A percentile compares a stretch with the other conserved stretches of the same genome.
These are phyloP conservation scores for Dioscorea alata DNA, from an alignment of 106 monocot species.

Conservation along the genomic window DNA sequence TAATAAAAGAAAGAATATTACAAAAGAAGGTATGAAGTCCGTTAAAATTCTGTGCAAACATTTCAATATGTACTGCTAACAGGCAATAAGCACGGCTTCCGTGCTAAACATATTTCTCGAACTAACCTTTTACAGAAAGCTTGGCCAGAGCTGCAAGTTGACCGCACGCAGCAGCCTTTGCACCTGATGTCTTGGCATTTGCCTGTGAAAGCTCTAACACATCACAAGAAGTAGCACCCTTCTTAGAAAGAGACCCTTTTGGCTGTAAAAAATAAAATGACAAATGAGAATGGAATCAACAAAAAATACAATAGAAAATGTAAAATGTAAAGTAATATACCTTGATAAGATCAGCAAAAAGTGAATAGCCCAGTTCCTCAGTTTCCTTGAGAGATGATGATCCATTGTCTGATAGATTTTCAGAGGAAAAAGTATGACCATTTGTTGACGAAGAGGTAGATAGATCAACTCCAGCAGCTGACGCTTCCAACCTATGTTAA, in stretches of 20 bases:
- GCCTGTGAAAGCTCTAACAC: slow-evolving; percentile 65
- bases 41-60: no score
- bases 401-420: slow-evolving; percentile 27
- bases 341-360: slow-evolving; percentile 15
- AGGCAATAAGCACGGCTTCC: no score
- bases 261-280: slow-evolving; percentile 9
- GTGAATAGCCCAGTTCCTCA: not conserved
- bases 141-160: slow-evolving; percentile 51
- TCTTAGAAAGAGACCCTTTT: not conserved
- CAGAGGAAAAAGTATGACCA: slow-evolving; percentile 3
- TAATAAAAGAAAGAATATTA: slow-evolving; percentile 2
- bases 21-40: no score
- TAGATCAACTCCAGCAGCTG: slow-evolving; percentile 50
- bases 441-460: slow-evolving; percentile 22
- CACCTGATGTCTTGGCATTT: slow-evolving; percentile 48
- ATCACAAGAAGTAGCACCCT: slow-evolving; percentile 13
- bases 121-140: slow-evolving; percentile 68
- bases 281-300: not conserved
- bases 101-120: no score
- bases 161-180: slow-evolving; percentile 85
- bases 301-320: not conserved
- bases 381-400: slow-evolving; percentile 9
- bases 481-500: slow-evolving; percentile 67
- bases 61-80: no score
- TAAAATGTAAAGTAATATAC: slow-evolving; percentile 10